Evolutionary conservation across 306 rosid genomes (phyloP).

Genomic region (Ziziphus jujuba): DNA sequence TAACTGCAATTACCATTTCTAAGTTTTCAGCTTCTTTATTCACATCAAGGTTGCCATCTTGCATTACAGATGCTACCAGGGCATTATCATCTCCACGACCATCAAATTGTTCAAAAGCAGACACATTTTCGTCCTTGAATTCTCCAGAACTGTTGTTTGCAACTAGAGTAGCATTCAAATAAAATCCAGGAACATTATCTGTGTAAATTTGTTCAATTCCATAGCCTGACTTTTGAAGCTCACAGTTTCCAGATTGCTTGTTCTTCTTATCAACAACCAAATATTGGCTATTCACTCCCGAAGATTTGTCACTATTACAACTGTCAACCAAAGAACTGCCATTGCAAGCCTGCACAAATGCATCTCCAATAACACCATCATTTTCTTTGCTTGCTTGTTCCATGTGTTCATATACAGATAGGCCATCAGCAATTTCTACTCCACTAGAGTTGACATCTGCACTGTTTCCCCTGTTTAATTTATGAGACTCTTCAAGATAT

Average conservation of each 20-base stretch:
- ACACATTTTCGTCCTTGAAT: constrained; percentile 20
- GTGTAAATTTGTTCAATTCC: constrained; percentile 27
- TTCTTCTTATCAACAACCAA: constrained; percentile 15
- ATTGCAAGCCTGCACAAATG: constrained; percentile 4
- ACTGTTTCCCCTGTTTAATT: background rate
- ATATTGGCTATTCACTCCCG: constrained; percentile 12
- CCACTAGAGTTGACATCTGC: constrained; percentile 1
- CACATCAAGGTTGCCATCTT: constrained; percentile 28
- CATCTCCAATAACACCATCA: constrained; percentile 5
- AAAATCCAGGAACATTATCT: constrained; percentile 16
- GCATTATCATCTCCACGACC: constrained; percentile 21
- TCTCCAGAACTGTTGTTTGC: constrained; percentile 34
- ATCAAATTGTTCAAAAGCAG: constrained; percentile 22
- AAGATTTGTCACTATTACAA: constrained; percentile 7
- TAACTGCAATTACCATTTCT: constrained; percentile 23
- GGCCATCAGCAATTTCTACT: background rate
- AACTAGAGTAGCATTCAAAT: constrained; percentile 30
- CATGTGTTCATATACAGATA: background rate
- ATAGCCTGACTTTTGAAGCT: constrained; percentile 30
- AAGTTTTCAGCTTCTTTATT: constrained; percentile 26
- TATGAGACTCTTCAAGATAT: no score
- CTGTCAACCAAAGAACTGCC: constrained; percentile 19
- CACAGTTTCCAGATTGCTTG: constrained; percentile 32
- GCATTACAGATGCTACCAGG: constrained; percentile 24
- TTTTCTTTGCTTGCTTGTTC: constrained; percentile 1